Evolutionary conservation across 2,329 filamentous ascomycete species (phyloP).

Genomic region (Claviceps capensis): DNA sequence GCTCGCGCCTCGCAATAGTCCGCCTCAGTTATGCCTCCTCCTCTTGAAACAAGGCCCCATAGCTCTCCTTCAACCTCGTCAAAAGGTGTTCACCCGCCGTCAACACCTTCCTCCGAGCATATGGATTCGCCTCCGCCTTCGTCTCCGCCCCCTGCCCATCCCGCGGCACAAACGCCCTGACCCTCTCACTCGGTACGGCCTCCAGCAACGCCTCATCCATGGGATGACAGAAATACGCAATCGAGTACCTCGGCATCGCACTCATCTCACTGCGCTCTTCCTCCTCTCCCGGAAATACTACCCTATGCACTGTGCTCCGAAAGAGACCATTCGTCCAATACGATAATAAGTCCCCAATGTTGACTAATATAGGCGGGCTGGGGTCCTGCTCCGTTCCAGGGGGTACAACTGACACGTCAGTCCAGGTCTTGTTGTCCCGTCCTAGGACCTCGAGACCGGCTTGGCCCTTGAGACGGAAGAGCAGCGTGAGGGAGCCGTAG

Average conservation of each 20-base stretch:
- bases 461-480: slow-evolving; percentile 78
- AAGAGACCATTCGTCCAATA: slow-evolving; percentile 89
- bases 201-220: slow-evolving; percentile 37
- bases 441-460: slow-evolving; percentile 75
- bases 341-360: slow-evolving; percentile 55
- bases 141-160: slow-evolving; percentile 13
- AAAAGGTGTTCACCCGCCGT: slow-evolving; percentile 51
- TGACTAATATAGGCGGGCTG: slow-evolving; percentile 65
- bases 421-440: slow-evolving; percentile 36
- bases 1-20: neutral
- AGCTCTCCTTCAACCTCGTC: slow-evolving; percentile 46
- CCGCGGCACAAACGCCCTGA: slow-evolving; percentile 27
- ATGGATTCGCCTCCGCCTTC: slow-evolving; percentile 26
- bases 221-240: slow-evolving; percentile 58
- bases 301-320: slow-evolving; percentile 77
- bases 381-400: slow-evolving; percentile 42
- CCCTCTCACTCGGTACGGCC: slow-evolving; percentile 46
- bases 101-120: slow-evolving; percentile 39
- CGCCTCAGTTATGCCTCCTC: slow-evolving; percentile 1
- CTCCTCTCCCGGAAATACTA: slow-evolving; percentile 48
- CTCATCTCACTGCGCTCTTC: slow-evolving; percentile 30
- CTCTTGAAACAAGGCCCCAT: slow-evolving; percentile 39
- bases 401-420: slow-evolving; percentile 53
- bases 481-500: slow-evolving; percentile 58
- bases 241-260: slow-evolving; percentile 44